These are phyloP conservation scores for Gaultheria prostrata DNA, from an alignment of 148 eudicot genomes.

Conservation along the genomic window DNA sequence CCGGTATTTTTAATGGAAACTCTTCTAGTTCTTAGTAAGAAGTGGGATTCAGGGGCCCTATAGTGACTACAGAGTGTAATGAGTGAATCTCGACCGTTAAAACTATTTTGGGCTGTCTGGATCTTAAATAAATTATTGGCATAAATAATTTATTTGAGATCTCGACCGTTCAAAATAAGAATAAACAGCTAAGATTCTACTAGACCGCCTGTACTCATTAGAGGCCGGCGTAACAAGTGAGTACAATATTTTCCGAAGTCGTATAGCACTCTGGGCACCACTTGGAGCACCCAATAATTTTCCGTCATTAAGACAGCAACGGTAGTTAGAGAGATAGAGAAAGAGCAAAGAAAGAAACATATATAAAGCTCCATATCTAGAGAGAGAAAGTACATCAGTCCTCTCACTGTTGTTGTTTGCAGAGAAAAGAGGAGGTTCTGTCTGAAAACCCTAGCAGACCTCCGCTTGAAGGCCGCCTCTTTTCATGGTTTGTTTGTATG, in stretches of 20 bases:
- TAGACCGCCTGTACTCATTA: no score
- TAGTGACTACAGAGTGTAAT: no score
- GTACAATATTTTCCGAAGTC: not conserved
- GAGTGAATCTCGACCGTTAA: no score
- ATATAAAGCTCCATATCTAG: not conserved
- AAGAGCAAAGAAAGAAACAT: not conserved
- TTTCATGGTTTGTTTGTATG: not conserved
- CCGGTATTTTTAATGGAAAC: no score
- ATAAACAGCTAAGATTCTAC: no score
- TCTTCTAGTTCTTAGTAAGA: no score
- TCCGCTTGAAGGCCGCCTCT: not conserved
- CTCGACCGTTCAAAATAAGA: no score
- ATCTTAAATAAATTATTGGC: no score
- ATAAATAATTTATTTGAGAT: no score
- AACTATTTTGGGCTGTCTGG: no score
- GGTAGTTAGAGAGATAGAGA: not conserved
- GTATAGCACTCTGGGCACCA: not conserved
- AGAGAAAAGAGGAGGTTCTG: conserved; percentile 16
- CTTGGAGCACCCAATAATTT: not conserved
- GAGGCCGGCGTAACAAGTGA: no score
- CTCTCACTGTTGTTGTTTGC: conserved; percentile 2
- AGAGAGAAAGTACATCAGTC: not conserved
- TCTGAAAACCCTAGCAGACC: conserved; percentile 16
- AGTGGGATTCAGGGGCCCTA: no score
- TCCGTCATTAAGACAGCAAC: not conserved